Evolutionary conservation across 352 stramenopile species (phyloP).

Genomic region (Phytophthora hibernalis): DNA sequence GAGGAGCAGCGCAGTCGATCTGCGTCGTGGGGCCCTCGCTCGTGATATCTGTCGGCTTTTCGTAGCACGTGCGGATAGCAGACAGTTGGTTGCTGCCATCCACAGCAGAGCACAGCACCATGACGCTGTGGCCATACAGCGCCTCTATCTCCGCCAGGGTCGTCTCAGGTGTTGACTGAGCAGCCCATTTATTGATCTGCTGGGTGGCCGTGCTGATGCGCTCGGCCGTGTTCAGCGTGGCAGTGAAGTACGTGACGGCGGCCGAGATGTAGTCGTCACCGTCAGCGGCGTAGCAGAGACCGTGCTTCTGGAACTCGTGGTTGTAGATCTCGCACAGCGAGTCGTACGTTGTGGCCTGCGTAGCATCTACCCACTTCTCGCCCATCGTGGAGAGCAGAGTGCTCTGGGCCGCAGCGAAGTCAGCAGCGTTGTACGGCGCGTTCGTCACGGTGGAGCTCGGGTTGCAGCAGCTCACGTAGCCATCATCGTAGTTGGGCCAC

Average conservation of each 20-base stretch:
- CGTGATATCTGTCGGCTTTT: constrained; percentile 45
- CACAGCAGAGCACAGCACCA: constrained; percentile 69
- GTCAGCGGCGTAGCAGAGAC: constrained; percentile 71
- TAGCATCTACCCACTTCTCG: constrained; percentile 73
- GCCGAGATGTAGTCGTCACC: constrained; percentile 59
- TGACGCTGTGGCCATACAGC: constrained; percentile 68
- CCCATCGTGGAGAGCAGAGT: constrained; percentile 63
- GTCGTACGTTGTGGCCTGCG: constrained; percentile 59
- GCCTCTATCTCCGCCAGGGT: constrained; percentile 51
- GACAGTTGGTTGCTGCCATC: constrained; percentile 69
- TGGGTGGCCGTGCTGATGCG: constrained; percentile 46
- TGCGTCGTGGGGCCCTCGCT: constrained; percentile 52
- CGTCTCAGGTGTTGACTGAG: constrained; percentile 34
- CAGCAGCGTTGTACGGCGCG: constrained; percentile 59
- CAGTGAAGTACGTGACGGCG: constrained; percentile 72
- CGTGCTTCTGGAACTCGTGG: constrained; percentile 89
- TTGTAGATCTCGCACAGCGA: constrained; percentile 83
- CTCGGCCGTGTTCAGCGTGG: constrained; percentile 61
- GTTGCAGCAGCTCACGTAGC: constrained; percentile 81
- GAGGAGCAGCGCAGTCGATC: constrained; percentile 53
- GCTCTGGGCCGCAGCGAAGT: constrained; percentile 52
- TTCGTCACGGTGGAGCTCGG: constrained; percentile 62
- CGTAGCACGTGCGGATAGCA: constrained; percentile 74
- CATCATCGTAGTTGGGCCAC: constrained; percentile 83
- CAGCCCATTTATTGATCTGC: constrained; percentile 70